Conservation (phyloP, 306 rosid species). For the Astragalus membranaceus region DNA sequence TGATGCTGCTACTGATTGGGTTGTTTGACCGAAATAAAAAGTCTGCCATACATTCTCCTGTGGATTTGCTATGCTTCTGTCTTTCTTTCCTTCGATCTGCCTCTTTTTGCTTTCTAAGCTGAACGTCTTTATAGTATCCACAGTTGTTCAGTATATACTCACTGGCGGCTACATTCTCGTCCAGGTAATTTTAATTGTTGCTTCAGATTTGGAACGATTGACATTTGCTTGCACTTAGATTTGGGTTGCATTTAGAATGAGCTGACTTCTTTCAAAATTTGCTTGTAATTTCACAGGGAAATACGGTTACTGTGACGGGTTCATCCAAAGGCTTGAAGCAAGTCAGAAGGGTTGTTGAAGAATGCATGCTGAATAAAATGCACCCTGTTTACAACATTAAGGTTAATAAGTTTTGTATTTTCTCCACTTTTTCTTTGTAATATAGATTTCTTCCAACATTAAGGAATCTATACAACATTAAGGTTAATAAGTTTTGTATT, state of each 20-base stretch:
- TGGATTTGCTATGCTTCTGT: no score
- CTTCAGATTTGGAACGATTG: conserved; percentile 1
- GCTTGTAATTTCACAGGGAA: conserved; percentile 50
- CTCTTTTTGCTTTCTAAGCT: no score
- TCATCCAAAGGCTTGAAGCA: conserved; percentile 82
- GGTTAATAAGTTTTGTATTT: conserved; percentile 37
- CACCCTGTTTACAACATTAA: conserved; percentile 90
- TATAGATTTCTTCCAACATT: no score
- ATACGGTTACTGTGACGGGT: conserved; percentile 85
- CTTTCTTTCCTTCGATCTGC: no score
- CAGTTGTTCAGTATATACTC: no score
- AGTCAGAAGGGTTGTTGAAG: conserved; percentile 81
- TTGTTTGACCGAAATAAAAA: no score
- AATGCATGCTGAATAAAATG: conserved; percentile 79
- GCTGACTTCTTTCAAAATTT: not conserved
- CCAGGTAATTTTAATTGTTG: conserved; percentile 48
- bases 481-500: no score
- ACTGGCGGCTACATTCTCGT: conserved; percentile 81
- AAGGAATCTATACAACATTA: no score
- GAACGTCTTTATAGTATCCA: no score
- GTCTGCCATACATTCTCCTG: no score
- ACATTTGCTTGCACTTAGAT: not conserved
- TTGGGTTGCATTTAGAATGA: not conserved
- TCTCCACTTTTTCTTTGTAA: not conserved
- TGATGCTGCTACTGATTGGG: no score